Evolutionary conservation across 352 stramenopile species (phyloP).

Genomic region (Phytopythium delawarense): DNA sequence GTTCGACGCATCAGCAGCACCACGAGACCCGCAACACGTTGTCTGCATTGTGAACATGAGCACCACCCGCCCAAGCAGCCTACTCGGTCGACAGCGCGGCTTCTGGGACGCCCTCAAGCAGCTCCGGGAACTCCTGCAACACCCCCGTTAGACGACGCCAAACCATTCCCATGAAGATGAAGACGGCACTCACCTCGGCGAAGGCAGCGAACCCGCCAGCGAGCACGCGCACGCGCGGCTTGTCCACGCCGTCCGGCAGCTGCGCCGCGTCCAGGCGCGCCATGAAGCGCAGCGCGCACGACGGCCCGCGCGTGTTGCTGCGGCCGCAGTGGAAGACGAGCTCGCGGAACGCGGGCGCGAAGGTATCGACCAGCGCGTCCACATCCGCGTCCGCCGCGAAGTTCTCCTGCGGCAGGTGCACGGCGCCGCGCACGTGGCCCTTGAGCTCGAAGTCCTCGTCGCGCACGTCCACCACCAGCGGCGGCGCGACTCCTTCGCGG

Average conservation of each 20-base stretch:
- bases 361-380: conserved; percentile 24
- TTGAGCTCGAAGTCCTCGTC: conserved; percentile 27
- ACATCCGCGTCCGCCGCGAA: conserved; percentile 33
- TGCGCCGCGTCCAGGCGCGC: conserved; percentile 14
- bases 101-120: conserved; percentile 2
- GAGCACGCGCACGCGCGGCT: conserved; percentile 20
- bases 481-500: conserved; percentile 1
- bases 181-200: conserved; percentile 9
- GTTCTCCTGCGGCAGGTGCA: conserved; percentile 24
- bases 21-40: no score
- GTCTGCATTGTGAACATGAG: not conserved
- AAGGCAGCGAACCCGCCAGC: conserved; percentile 21
- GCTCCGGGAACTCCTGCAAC: not conserved
- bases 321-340: conserved; percentile 39
- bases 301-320: conserved; percentile 27
- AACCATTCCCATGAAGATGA: no score
- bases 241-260: not conserved
- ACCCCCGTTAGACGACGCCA: not conserved
- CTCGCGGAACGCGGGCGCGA: conserved; percentile 15
- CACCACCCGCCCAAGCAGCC: not conserved
- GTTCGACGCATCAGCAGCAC: not conserved
- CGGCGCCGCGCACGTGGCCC: conserved; percentile 22
- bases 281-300: conserved; percentile 32
- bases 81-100: not conserved
- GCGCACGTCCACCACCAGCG: conserved; percentile 23